Conservation (phyloP, 352 stramenopile species). For the Phytophthora capsici region DNA sequence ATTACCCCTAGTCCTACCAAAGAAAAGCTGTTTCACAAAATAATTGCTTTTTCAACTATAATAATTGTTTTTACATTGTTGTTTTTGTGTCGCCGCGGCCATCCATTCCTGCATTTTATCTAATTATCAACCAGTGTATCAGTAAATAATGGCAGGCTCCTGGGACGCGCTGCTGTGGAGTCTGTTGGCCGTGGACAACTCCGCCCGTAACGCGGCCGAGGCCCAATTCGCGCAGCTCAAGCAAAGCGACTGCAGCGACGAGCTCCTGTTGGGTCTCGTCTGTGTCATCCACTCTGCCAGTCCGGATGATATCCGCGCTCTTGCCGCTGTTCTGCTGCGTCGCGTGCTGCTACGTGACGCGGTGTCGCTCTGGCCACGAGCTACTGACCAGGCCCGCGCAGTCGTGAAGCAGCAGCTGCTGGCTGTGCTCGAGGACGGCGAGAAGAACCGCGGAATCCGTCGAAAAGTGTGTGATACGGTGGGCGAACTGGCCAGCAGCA, state of each 20-base stretch:
- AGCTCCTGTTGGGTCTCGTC: conserved; percentile 61
- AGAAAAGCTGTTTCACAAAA: too few relatives aligned
- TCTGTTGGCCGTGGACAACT: conserved; percentile 78
- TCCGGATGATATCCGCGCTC: conserved; percentile 70
- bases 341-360: conserved; percentile 80
- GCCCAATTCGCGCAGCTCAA: conserved; percentile 67
- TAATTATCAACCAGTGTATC: conserved; percentile 1
- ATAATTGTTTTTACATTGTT: too few relatives aligned
- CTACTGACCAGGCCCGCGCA: conserved; percentile 47
- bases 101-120: conserved; percentile 7
- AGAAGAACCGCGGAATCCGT: conserved; percentile 79
- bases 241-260: conserved; percentile 55
- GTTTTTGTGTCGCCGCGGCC: background rate
- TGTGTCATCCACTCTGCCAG: conserved; percentile 62
- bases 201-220: conserved; percentile 71
- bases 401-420: conserved; percentile 72
- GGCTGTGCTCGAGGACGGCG: conserved; percentile 55
- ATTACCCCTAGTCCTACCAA: too few relatives aligned
- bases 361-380: conserved; percentile 79
- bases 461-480: conserved; percentile 88
- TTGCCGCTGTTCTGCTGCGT: conserved; percentile 78
- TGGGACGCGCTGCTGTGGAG: conserved; percentile 78
- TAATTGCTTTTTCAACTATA: too few relatives aligned
- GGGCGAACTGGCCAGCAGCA: conserved; percentile 77
- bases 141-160: conserved; percentile 13